Conservation (phyloP, 2,329 filamentous ascomycete genomes). For the Venturia nashicola region DNA sequence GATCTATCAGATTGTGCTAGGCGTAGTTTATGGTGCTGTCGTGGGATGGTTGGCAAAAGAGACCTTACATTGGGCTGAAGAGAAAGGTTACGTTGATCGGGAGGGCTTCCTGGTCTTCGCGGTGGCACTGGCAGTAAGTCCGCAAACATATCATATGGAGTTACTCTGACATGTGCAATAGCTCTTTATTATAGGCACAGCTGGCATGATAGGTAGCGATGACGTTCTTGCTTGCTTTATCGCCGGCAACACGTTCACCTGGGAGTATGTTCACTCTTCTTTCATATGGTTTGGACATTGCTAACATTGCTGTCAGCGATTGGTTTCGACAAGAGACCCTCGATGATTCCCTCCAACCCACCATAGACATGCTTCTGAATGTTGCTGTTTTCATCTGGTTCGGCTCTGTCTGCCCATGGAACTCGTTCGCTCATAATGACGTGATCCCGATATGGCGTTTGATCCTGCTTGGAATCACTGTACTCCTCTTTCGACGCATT, state of each 20-base stretch:
- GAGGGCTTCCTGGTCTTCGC: conserved; percentile 84
- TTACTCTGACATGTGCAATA: conserved; percentile 35
- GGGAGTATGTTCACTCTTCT: conserved; percentile 42
- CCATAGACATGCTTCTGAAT: conserved; percentile 89
- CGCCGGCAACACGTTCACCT: conserved; percentile 48
- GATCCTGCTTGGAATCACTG: conserved; percentile 58
- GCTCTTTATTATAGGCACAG: conserved; percentile 46
- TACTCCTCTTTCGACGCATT: conserved; percentile 64
- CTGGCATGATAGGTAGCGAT: conserved; percentile 45
- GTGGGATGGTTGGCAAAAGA: conserved; percentile 76
- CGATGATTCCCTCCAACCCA: conserved; percentile 87
- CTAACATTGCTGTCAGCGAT: conserved; percentile 36
- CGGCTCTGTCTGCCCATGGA: conserved; percentile 75
- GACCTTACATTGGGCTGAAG: conserved; percentile 72
- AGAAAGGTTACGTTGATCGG: conserved; percentile 68
- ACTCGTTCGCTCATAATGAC: conserved; percentile 50
- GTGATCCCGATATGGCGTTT: conserved; percentile 66
- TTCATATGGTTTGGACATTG: too few relatives aligned
- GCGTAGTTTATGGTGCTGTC: conserved; percentile 42
- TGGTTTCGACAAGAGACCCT: conserved; percentile 84
- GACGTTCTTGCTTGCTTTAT: conserved; percentile 50
- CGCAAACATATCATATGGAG: neutral
- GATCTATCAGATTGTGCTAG: conserved; percentile 46
- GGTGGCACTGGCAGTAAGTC: conserved; percentile 61
- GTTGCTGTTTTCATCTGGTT: conserved; percentile 85